Evolutionary conservation across 495 filamentous ascomycete genomes (phyloP), one percentile per base, ranked within the genome.

Genomic region (Neurospora sp.): DNA sequence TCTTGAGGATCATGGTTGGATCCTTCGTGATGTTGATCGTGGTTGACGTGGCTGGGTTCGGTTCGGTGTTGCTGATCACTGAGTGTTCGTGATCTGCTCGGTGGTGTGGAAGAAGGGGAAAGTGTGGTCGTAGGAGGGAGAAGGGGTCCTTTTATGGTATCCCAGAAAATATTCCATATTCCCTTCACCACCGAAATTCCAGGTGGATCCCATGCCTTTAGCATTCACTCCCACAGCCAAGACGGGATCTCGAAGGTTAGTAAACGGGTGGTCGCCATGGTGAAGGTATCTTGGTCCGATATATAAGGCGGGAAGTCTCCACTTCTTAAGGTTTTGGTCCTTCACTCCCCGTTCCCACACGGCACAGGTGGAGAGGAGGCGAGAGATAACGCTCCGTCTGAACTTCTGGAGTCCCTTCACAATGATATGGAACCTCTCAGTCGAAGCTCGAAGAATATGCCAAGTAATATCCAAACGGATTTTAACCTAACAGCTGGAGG

Each of bases 401-500:
- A 53, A 53, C 0, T 22, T 53, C n/a, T 53, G n/a, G n/a, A 22
- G n/a, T 12, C n/a, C 10, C 46, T 22, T 53, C 46, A 53, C n/a
- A 53, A 53, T 53, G n/a, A 53, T 53, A 53, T 53, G 4, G 46
- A 53, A 6, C n/a, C 46, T 53, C 46, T 6, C 20, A 10, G n/a
- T 4, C 0, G 46, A 53, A 53, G 20, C 46, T 53, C 46, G 10
- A 53, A 5, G n/a, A 12, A 53, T 12, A 53, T 53, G 4, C n/a
- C 46, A 53, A 53, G n/a, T 22, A 20, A 22, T 53, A 53, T 53
- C 8, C 9, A 10, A 48, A 20, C 44, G 8, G n/a, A 48, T 48
- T 0, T 48, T 12, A 0, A 4, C 9, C 4, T 1, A n/a, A 48
- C n/a, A 22, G 44, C 0, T 11, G 2, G 9, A 5, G n/a, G 22